These are phyloP conservation scores for Tympanopsis confertula DNA, from an alignment of 2,329 filamentous ascomycete genomes.

Conservation along the genomic window DNA sequence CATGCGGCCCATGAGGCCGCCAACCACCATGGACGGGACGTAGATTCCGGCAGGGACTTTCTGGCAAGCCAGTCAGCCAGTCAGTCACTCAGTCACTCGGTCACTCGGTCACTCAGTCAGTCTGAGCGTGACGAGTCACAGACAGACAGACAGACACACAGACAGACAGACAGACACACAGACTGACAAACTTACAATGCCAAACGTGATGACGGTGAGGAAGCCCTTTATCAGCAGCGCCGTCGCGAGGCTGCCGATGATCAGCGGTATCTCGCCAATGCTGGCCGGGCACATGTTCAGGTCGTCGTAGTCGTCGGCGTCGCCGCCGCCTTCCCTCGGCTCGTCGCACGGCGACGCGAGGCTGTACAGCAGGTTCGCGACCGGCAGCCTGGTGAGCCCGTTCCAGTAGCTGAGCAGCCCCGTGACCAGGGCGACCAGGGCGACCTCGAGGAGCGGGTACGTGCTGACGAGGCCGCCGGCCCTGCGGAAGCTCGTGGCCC, in stretches of 20 bases:
- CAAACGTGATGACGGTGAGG: slow-evolving; percentile 82
- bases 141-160: no score
- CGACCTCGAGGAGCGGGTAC: slow-evolving; percentile 75
- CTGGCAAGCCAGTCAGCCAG: slow-evolving; percentile 16
- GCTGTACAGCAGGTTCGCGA: slow-evolving; percentile 82
- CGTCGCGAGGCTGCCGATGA: slow-evolving; percentile 58
- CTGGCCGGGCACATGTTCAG: slow-evolving; percentile 68
- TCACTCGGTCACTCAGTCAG: no score
- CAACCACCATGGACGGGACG: slow-evolving; percentile 96
- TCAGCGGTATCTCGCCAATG: slow-evolving; percentile 65
- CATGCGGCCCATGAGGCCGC: slow-evolving; percentile 78
- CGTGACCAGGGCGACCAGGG: slow-evolving; percentile 75
- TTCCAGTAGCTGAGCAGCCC: slow-evolving; percentile 90
- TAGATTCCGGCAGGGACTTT: slow-evolving; percentile 97
- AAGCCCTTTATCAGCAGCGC: slow-evolving; percentile 86
- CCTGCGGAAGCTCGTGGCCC: slow-evolving; percentile 80
- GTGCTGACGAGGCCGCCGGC: slow-evolving; percentile 65
- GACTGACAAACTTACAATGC: slow-evolving; percentile 45
- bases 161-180: slow-evolving; percentile 2
- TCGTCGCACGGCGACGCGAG: slow-evolving; percentile 77
- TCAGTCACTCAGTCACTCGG: no score
- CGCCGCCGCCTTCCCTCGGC: slow-evolving; percentile 14
- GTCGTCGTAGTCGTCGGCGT: slow-evolving; percentile 46
- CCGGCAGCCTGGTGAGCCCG: slow-evolving; percentile 73
- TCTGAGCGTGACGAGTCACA: slow-evolving; percentile 13